Evolutionary conservation across 208 protist species (phyloP), one percentile per base, ranked within the genome.

Genomic region (Angomonas deanei): DNA sequence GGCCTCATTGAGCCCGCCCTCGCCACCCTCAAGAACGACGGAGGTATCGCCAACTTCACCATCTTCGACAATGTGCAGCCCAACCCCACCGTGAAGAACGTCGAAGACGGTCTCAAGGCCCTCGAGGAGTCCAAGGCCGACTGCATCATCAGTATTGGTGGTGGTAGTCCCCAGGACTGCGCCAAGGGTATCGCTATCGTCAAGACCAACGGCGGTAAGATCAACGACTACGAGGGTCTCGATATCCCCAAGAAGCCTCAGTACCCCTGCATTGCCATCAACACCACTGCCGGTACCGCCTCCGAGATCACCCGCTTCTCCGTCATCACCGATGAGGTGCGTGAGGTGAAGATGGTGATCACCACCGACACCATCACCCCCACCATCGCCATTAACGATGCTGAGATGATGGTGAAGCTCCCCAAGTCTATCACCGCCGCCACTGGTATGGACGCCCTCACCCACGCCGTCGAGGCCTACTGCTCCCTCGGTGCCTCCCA

Each of bases 391-490:
- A 71, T 96, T 19, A 80, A 88, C 62, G 90, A 94, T 36, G 71
- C 86, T 19, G 57, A 80, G 31, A 70, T 97, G 62, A 93, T 85
- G 68, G 59, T 92, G 59, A 72, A 91, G 71, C 42, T 19, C 42
- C 90, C 92, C 8, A 77, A 78, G 63, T 55, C 77, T 34, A 70
- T 96, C 26, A 88, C 88, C 24, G 86, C 92, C n/a, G 80, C 84
- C n/a, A 94, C 89, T 36, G 92, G 92, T 38, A 86, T 96, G 76
- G 92, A 97, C 60, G 90, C 87, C 26, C 82, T 96, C 27, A 91
- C 84, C 33, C 92, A 97, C 68, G 80, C 88, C 10, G 83, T 96
- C 48, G 90, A 97, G 76, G 76, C 87, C 17, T 96, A 94, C 65
- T 68, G 80, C 30, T 84, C 79, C 17, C 67, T 75, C 31, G 78